Conservation (phyloP, 495 filamentous ascomycete species). For the Evansstolkia leycettana region DNA sequence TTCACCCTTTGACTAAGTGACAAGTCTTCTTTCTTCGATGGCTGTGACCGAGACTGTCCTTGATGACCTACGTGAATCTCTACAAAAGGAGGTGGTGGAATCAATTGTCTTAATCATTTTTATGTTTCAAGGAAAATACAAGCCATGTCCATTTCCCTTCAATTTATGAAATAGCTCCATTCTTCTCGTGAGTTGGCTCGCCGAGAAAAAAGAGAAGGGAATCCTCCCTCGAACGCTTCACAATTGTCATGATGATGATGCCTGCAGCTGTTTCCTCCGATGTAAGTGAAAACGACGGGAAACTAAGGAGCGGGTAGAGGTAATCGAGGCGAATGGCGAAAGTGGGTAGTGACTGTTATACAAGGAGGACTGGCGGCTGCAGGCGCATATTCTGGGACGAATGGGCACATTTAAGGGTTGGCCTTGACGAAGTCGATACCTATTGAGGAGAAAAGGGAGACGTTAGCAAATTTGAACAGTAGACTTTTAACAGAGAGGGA, state of each 20-base stretch:
- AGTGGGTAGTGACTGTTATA: slow-evolving; percentile 14
- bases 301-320: slow-evolving; percentile 1
- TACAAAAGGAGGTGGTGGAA: not conserved
- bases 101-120: not conserved
- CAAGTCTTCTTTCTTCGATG: no score
- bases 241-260: no score
- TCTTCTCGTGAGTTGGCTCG: no score
- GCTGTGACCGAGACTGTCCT: no score
- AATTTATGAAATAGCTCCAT: slow-evolving; percentile 1
- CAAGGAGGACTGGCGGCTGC: slow-evolving; percentile 16
- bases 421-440: slow-evolving; percentile 51
- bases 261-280: slow-evolving; percentile 12
- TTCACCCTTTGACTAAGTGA: no score
- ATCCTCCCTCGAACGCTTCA: no score
- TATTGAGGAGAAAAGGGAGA: slow-evolving; percentile 5
- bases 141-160: slow-evolving; percentile 4
- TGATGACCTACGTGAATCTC: no score
- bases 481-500: not conserved
- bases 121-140: slow-evolving; percentile 1
- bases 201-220: no score
- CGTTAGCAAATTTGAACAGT: not conserved
- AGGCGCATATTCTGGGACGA: slow-evolving; percentile 9
- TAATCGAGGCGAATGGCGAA: not conserved
- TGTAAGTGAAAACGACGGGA: slow-evolving; percentile 7
- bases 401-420: slow-evolving; percentile 45